Evolutionary conservation across 768 basidiomycete species (phyloP).

Genomic region (Phlebiopsis gigantea): DNA sequence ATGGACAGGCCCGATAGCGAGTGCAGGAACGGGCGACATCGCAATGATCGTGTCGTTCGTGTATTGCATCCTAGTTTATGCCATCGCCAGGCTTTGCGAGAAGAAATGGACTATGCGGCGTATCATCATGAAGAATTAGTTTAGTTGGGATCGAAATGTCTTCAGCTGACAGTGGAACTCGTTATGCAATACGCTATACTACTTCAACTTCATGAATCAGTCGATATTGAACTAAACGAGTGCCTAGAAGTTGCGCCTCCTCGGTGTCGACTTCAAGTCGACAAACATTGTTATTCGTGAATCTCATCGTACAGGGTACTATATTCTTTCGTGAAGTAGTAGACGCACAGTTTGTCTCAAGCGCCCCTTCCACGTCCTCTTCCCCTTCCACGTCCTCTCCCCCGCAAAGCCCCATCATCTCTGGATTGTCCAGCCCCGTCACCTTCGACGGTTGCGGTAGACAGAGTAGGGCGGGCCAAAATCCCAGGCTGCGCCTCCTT

Average conservation of each 20-base stretch:
- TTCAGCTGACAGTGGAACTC: too few species aligned
- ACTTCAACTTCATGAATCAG: not conserved
- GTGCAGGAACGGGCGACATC: conserved; percentile 40
- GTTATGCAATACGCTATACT: too few species aligned
- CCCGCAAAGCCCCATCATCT: conserved; percentile 11
- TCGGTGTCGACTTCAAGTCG: too few species aligned
- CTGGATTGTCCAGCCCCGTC: conserved; percentile 14
- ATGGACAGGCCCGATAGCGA: conserved; percentile 46
- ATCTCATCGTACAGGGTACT: too few species aligned
- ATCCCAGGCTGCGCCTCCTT: conserved; percentile 1
- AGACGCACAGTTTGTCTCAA: too few species aligned
- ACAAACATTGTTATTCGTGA: too few species aligned
- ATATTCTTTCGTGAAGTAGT: too few species aligned
- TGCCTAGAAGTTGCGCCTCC: too few species aligned
- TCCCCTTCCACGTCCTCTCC: conserved; percentile 14
- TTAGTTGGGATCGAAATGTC: too few species aligned
- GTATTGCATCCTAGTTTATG: conserved; percentile 15
- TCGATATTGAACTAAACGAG: too few species aligned
- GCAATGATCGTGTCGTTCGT: conserved; percentile 29
- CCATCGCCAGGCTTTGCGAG: conserved; percentile 15
- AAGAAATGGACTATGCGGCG: conserved; percentile 10
- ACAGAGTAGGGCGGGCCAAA: not conserved
- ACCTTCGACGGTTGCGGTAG: conserved; percentile 9
- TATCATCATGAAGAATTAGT: too few species aligned
- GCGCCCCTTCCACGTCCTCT: conserved; percentile 18